These are phyloP conservation scores for Asterophora parasitica DNA, from an alignment of 768 basidiomycete genomes.

Conservation along the genomic window DNA sequence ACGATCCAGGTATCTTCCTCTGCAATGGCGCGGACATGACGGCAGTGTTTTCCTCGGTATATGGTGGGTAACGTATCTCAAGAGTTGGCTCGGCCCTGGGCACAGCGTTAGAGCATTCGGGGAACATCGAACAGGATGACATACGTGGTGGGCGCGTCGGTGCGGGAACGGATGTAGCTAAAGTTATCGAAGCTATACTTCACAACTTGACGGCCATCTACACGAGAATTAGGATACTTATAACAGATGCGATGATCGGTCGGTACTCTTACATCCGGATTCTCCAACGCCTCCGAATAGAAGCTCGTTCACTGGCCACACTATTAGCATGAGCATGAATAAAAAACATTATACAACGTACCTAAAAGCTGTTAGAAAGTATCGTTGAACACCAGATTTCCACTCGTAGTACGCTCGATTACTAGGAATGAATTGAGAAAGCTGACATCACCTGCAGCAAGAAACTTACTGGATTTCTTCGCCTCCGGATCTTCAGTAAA, in stretches of 20 bases:
- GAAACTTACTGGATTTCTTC: constrained; percentile 34
- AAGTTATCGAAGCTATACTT: constrained; percentile 54
- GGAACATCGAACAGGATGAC: constrained; percentile 16
- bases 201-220: constrained; percentile 52
- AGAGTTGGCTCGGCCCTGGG: constrained; percentile 37
- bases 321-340: constrained; percentile 8
- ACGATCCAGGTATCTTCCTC: constrained; percentile 20
- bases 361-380: constrained; percentile 49
- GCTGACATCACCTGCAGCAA: background rate
- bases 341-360: constrained; percentile 22
- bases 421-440: constrained; percentile 32
- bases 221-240: no score
- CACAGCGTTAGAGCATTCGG: background rate
- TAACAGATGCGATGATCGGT: no score
- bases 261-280: constrained; percentile 59
- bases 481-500: constrained; percentile 48
- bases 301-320: constrained; percentile 24
- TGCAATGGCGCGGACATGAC: constrained; percentile 22
- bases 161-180: constrained; percentile 40
- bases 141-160: constrained; percentile 51
- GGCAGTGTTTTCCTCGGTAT: constrained; percentile 33
- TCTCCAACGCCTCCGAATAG: constrained; percentile 56
- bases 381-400: constrained; percentile 56
- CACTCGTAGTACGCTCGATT: constrained; percentile 50
- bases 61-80: constrained; percentile 47